These are phyloP conservation scores for Aspergillus novoparasiticus DNA, from an alignment of 2,329 filamentous ascomycete species.

Conservation along the genomic window DNA sequence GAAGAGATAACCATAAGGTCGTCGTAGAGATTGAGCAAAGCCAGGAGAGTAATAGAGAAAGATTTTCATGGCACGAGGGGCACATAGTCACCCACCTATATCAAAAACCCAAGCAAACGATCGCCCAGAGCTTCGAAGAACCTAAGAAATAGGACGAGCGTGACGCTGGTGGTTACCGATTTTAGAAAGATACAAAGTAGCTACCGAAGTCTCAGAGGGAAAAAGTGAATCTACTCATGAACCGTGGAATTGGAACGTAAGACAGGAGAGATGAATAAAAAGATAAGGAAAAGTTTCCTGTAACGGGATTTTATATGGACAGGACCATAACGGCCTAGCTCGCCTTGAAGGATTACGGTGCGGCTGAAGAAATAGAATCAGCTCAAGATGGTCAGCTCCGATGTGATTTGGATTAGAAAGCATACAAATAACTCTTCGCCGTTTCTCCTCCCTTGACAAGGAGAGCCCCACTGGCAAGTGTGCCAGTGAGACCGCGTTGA, in stretches of 20 bases:
- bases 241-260: neutral
- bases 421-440: neutral
- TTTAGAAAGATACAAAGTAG: neutral
- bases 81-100: neutral
- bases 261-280: neutral
- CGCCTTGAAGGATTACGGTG: neutral
- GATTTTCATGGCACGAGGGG: neutral
- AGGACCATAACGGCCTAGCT: neutral
- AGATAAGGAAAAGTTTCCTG: neutral
- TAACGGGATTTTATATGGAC: neutral
- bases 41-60: neutral
- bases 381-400: neutral
- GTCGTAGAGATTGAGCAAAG: neutral
- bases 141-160: neutral
- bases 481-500: neutral
- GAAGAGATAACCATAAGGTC: neutral
- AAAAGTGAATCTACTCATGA: neutral
- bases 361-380: neutral
- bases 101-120: neutral
- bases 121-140: neutral
- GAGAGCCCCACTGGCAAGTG: conserved; percentile 3
- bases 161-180: neutral
- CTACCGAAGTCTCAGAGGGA: neutral
- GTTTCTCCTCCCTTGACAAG: neutral
- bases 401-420: neutral